These are phyloP conservation scores for Trametes cubensis DNA, from an alignment of 768 basidiomycete genomes.

Conservation along the genomic window DNA sequence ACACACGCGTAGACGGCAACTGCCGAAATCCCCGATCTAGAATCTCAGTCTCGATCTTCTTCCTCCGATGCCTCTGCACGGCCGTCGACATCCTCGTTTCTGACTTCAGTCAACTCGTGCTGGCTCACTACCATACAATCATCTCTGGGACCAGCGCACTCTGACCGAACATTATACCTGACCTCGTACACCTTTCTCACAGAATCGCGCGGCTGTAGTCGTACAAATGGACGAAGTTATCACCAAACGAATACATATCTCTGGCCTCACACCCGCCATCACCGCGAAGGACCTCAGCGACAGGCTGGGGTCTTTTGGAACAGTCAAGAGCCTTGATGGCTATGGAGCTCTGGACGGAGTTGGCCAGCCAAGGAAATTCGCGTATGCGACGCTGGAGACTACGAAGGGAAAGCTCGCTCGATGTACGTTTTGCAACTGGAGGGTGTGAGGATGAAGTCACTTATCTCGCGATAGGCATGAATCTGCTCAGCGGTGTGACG, in stretches of 20 bases:
- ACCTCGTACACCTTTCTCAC: too few relatives aligned
- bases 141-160: too few relatives aligned
- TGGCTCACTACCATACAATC: background rate
- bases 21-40: background rate
- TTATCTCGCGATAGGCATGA: conserved; percentile 54
- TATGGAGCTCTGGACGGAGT: conserved; percentile 65
- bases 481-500: conserved; percentile 73
- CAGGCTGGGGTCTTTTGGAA: conserved; percentile 68
- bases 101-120: background rate
- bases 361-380: conserved; percentile 71
- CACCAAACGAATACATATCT: conserved; percentile 71
- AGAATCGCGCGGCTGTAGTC: background rate
- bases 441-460: background rate
- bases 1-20: background rate
- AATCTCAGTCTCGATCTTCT: background rate
- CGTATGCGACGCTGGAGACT: conserved; percentile 71
- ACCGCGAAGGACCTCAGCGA: conserved; percentile 56
- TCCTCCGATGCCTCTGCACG: background rate
- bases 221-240: conserved; percentile 32
- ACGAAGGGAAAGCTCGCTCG: conserved; percentile 58
- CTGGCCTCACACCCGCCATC: conserved; percentile 72
- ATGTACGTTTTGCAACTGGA: conserved; percentile 49
- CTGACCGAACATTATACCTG: too few relatives aligned
- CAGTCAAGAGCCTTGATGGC: conserved; percentile 68
- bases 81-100: background rate